Evolutionary conservation across 305 asterid species (phyloP).

Genomic region (Striga hermonthica): DNA sequence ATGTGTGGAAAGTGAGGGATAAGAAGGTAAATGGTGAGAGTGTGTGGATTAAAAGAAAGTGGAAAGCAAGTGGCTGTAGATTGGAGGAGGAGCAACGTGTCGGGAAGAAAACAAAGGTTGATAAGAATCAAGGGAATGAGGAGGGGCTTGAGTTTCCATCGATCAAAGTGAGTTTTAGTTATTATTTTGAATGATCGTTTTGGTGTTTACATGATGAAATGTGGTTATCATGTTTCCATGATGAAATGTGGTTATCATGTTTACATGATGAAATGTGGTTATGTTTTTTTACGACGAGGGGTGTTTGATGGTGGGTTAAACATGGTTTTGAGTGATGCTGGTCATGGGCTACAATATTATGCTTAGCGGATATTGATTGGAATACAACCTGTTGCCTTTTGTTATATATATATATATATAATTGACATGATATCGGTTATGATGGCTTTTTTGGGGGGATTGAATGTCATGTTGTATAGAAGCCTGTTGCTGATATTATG

Average conservation of each 20-base stretch:
- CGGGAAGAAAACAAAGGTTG: slow-evolving; percentile 48
- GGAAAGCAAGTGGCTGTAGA: slow-evolving; percentile 37
- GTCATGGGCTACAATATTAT: slow-evolving; percentile 6
- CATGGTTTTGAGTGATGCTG: slow-evolving; percentile 8
- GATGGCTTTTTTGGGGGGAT: slow-evolving; percentile 19
- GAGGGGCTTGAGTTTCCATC: slow-evolving; percentile 31
- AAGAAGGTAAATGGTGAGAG: slow-evolving; percentile 44
- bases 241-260: slow-evolving; percentile 21
- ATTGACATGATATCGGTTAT: slow-evolving; percentile 5
- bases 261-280: slow-evolving; percentile 22
- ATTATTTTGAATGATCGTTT: slow-evolving; percentile 20
- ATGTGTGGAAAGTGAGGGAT: slow-evolving; percentile 80
- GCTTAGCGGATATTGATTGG: slow-evolving; percentile 17
- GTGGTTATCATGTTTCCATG: slow-evolving; percentile 19
- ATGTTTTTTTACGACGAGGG: background rate
- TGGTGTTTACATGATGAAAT: slow-evolving; percentile 8
- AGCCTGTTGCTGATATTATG: background rate
- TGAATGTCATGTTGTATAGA: background rate
- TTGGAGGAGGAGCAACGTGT: slow-evolving; percentile 33
- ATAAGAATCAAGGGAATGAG: slow-evolving; percentile 32
- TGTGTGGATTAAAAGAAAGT: slow-evolving; percentile 49
- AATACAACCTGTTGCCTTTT: background rate
- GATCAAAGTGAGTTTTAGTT: slow-evolving; percentile 46
- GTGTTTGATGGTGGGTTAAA: background rate
- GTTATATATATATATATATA: slow-evolving; percentile 2